Conservation (phyloP, 2,329 filamentous ascomycete genomes). For the Aspergillus niger region DNA sequence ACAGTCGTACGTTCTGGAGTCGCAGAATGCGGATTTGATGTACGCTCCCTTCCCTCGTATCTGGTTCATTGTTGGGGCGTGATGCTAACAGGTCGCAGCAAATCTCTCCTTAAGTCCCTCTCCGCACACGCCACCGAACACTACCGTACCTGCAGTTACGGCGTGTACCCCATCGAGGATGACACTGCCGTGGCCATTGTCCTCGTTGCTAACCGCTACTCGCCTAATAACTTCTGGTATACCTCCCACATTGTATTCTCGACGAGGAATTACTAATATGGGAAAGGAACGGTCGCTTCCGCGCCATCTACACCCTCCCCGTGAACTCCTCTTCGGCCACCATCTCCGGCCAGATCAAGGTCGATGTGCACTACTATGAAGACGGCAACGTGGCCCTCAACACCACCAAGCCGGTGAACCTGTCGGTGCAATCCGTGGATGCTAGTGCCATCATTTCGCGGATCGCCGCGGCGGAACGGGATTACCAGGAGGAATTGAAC, state of each 20-base stretch:
- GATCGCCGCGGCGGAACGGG: constrained; percentile 79
- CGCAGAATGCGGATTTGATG: constrained; percentile 76
- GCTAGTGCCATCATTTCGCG: constrained; percentile 73
- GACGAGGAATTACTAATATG: not conserved
- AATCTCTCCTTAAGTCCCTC: constrained; percentile 79
- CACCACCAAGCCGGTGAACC: constrained; percentile 75
- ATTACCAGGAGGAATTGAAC: constrained; percentile 96
- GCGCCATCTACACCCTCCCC: constrained; percentile 79
- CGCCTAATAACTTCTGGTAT: constrained; percentile 94
- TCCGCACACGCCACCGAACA: constrained; percentile 80
- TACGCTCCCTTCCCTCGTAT: constrained; percentile 49
- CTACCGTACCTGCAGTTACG: constrained; percentile 77
- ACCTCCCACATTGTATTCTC: not conserved
- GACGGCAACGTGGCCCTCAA: constrained; percentile 94
- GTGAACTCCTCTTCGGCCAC: constrained; percentile 57
- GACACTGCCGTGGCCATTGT: constrained; percentile 77
- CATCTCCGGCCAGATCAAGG: constrained; percentile 79
- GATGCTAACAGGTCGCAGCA: constrained; percentile 53
- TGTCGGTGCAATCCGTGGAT: constrained; percentile 62
- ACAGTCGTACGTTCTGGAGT: constrained; percentile 78
- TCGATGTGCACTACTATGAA: constrained; percentile 99
- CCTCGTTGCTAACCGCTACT: constrained; percentile 95
- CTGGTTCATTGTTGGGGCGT: too few relatives aligned
- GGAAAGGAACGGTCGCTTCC: constrained; percentile 92
- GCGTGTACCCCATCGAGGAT: constrained; percentile 77